A percentile compares a stretch with the other conserved stretches of the same genome.
These are phyloP conservation scores for Alternaria triticina DNA, from an alignment of 2,329 filamentous ascomycete genomes.

Conservation along the genomic window DNA sequence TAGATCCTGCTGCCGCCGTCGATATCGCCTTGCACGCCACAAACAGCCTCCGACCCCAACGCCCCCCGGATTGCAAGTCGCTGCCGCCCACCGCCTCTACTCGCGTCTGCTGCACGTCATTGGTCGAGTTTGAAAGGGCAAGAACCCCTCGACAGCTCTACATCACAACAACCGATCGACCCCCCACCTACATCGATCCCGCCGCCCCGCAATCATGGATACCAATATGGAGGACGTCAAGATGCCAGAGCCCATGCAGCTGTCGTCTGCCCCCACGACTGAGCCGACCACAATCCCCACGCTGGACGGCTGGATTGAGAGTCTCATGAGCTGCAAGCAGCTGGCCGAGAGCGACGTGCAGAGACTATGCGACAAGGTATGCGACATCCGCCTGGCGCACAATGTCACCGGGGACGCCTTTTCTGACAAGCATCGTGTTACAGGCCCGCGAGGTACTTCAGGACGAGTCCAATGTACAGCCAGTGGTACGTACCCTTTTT, in stretches of 20 bases:
- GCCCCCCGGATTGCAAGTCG: background rate
- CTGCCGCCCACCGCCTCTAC: conserved; percentile 9
- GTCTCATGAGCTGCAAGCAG: conserved; percentile 98
- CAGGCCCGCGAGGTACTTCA: conserved; percentile 95
- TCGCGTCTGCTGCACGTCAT: conserved; percentile 43
- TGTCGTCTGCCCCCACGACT: conserved; percentile 70
- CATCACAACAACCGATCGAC: conserved; percentile 38
- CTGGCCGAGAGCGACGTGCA: conserved; percentile 92
- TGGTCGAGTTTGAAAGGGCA: conserved; percentile 45
- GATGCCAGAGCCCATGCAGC: conserved; percentile 76
- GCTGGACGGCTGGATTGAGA: conserved; percentile 98
- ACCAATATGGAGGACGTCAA: conserved; percentile 99
- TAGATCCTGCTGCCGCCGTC: conserved; percentile 25
- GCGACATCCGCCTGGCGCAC: conserved; percentile 8
- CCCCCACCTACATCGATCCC: conserved; percentile 27
- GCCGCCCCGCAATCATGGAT: conserved; percentile 71
- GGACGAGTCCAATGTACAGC: conserved; percentile 98
- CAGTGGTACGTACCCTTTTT: conserved; percentile 72
- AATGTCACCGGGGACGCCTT: background rate
- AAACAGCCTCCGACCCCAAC: conserved; percentile 8
- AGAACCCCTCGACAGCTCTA: conserved; percentile 43
- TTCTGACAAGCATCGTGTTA: conserved; percentile 20
- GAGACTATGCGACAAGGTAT: conserved; percentile 94
- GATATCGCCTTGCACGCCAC: conserved; percentile 18
- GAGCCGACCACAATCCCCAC: conserved; percentile 92